Percentiles rank a stretch among this genome's conserved stretches.
These are phyloP conservation scores for Magnolia kwangsiensis DNA, from an alignment of 164 flowering plant species.

Conservation along the genomic window DNA sequence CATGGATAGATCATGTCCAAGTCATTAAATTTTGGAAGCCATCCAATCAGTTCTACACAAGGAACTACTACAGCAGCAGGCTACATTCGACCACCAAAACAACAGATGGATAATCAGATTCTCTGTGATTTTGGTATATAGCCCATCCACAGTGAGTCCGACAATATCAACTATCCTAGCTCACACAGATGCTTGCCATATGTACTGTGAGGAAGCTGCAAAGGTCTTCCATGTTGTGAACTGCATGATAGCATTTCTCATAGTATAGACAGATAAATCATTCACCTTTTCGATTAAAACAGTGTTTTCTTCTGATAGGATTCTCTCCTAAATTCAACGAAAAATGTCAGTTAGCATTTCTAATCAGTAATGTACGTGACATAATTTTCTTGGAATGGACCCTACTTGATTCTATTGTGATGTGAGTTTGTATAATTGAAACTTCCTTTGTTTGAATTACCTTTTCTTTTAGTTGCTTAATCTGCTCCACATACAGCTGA, in stretches of 20 bases:
- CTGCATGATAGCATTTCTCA: too few relatives aligned
- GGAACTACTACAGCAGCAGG: too few relatives aligned
- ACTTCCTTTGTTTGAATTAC: slow-evolving; percentile 24
- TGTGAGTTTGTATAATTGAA: neutral
- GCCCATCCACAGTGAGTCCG: too few relatives aligned
- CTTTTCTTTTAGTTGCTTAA: slow-evolving; percentile 55
- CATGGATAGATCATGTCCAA: too few relatives aligned
- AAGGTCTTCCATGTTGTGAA: too few relatives aligned
- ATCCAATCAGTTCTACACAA: too few relatives aligned
- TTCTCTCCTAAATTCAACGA: slow-evolving; percentile 44
- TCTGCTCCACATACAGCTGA: slow-evolving; percentile 56
- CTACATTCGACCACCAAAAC: neutral
- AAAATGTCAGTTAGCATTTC: neutral
- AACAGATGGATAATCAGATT: neutral
- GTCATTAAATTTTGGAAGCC: too few relatives aligned
- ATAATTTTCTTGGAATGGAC: too few relatives aligned
- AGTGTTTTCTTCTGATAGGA: slow-evolving; percentile 57
- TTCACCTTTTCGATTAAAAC: slow-evolving; percentile 53
- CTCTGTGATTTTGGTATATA: too few relatives aligned
- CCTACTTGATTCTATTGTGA: neutral
- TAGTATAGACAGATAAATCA: neutral
- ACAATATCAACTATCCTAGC: too few relatives aligned
- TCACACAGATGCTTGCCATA: too few relatives aligned
- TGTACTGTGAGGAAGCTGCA: too few relatives aligned
- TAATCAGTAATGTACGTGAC: neutral